Conservation (phyloP, 1,284 basidiomycete species). For the Ceratobasidium theobromae region DNA sequence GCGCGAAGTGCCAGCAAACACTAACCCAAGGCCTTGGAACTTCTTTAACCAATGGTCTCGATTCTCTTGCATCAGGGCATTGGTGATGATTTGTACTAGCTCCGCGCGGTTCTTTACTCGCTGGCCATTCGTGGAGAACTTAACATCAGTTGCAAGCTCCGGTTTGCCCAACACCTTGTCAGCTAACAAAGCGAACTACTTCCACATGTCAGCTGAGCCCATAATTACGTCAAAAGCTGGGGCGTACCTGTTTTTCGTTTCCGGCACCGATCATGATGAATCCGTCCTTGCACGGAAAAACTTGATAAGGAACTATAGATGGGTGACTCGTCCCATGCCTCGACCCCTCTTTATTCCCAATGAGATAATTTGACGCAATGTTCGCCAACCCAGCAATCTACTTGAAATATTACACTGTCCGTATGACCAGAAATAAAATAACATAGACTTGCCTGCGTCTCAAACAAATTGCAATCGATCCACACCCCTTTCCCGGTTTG, state of each 20-base stretch:
- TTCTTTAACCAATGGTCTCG: constrained; percentile 72
- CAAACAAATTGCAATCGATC: constrained; percentile 89
- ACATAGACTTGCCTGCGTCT: constrained; percentile 63
- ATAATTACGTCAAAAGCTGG: constrained; percentile 35
- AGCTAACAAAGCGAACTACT: constrained; percentile 67
- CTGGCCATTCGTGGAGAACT: constrained; percentile 70
- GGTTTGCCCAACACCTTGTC: constrained; percentile 62
- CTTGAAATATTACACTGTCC: constrained; percentile 6
- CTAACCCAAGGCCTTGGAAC: constrained; percentile 74
- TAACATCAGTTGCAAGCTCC: constrained; percentile 57
- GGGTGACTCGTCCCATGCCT: constrained; percentile 91
- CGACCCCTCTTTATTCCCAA: constrained; percentile 82
- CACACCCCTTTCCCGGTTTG: constrained; percentile 86
- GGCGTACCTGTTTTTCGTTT: constrained; percentile 78
- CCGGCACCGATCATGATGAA: constrained; percentile 93
- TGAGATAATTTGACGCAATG: constrained; percentile 91
- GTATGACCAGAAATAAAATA: constrained; percentile 13
- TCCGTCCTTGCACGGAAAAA: constrained; percentile 86
- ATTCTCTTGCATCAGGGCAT: constrained; percentile 57
- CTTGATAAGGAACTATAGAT: constrained; percentile 89
- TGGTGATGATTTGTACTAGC: constrained; percentile 72
- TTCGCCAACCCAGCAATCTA: constrained; percentile 91
- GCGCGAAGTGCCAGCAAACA: too few relatives aligned
- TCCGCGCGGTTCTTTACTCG: constrained; percentile 77
- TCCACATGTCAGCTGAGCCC: constrained; percentile 18